Evolutionary conservation across 2,329 filamentous ascomycete genomes (phyloP).

Genomic region (Xylaria multiplex): DNA sequence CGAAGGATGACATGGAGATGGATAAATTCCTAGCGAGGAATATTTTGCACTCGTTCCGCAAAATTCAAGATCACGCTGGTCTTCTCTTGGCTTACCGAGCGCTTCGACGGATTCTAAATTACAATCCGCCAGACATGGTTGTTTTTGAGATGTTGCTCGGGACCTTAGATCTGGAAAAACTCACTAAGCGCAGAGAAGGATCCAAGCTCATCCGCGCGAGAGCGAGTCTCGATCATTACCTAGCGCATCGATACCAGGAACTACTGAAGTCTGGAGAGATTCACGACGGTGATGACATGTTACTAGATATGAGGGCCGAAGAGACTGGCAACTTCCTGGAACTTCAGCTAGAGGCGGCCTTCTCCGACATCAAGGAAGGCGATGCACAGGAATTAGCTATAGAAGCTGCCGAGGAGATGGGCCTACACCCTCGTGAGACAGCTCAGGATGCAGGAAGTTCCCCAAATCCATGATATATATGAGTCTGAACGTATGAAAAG

Average conservation of each 20-base stretch:
- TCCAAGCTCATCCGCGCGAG: slow-evolving; percentile 56
- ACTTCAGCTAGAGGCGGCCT: slow-evolving; percentile 49
- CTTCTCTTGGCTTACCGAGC: slow-evolving; percentile 58
- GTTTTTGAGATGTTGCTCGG: slow-evolving; percentile 59
- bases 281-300: slow-evolving; percentile 46
- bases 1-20: slow-evolving; percentile 48
- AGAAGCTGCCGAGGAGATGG: slow-evolving; percentile 43
- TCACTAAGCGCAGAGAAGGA: slow-evolving; percentile 53
- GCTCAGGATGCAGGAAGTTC: slow-evolving; percentile 17
- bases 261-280: slow-evolving; percentile 47
- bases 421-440: slow-evolving; percentile 28
- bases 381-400: slow-evolving; percentile 24
- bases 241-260: slow-evolving; percentile 46
- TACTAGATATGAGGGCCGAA: slow-evolving; percentile 51
- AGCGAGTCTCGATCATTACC: slow-evolving; percentile 54
- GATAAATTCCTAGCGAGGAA: slow-evolving; percentile 60
- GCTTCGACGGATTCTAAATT: slow-evolving; percentile 56
- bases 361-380: slow-evolving; percentile 17
- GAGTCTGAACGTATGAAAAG: neutral
- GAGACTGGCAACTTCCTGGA: slow-evolving; percentile 58
- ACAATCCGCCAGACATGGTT: slow-evolving; percentile 57
- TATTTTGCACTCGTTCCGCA: slow-evolving; percentile 62
- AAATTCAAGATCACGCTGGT: slow-evolving; percentile 56
- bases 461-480: slow-evolving; percentile 10
- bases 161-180: slow-evolving; percentile 54